Base-by-base conservation (phyloP, 306 rosid genomes). In the Ziziphus jujuba region DNA sequence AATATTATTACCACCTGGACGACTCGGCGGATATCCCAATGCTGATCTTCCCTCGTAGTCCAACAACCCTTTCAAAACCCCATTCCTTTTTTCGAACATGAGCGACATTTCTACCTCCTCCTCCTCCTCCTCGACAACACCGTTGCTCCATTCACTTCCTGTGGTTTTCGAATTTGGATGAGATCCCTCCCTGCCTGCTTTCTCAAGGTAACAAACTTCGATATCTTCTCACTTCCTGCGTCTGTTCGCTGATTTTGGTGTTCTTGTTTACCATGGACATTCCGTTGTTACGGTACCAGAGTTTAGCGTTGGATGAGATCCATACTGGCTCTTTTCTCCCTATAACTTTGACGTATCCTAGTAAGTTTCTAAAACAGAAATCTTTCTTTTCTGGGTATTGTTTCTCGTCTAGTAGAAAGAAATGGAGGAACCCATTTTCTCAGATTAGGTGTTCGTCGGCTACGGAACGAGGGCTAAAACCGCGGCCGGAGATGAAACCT, bases 271-370 rank as follows among this genome's bases (percentile, higher is more conserved):
- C 47, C 62, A 89, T 92, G 96, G 96, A 87, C 72, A 36, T 81
- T 24, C 81, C 97, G 13, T 72, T 86, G 48, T 69, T 79, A n/a
- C 66, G 75, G 53, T 79, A 65, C 80, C 81, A 79, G 22, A 77
- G 56, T 22, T 5, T 66, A 2, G 34, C 81, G 1, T 36, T 71
- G 19, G 83, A 81, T 64, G 84, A 65, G 17, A 60, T 67, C 53
- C 72, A 67, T 49, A 51, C 24, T 48, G 40, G 56, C 23, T 52
- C 61, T 36, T n/a, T 54, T 43, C 59, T 79, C 75, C 77, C 80
- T 16, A 14, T 64, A 61, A 31, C 77, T 33, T 78, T 70, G 35
- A 71, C 87, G 2, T 71, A 71, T 61, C 44, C 66, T 2, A 8
- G 12, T 40, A 58, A 54, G 25, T 52, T 65, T 49, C 58, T 61